Evolutionary conservation across 108 stramenopile genomes (phyloP).

Genomic region (Pelagomonas calceolata): DNA sequence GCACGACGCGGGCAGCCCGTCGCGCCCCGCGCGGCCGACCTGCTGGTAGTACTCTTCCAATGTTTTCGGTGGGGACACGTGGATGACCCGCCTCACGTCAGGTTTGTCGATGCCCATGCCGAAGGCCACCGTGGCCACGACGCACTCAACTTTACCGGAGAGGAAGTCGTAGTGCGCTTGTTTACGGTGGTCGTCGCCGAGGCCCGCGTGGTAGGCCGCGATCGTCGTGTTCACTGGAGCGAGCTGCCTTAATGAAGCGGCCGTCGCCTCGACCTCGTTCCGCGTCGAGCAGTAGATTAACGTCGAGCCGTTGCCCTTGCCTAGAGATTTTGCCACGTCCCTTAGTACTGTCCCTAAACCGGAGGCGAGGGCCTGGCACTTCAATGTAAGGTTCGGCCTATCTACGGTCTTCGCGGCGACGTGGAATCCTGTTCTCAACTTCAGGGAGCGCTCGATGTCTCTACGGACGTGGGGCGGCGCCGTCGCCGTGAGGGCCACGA

Average conservation of each 20-base stretch:
- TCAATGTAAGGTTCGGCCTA: constrained; percentile 71
- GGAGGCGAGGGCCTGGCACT: constrained; percentile 45
- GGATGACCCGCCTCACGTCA: constrained; percentile 70
- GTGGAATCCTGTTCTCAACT: constrained; percentile 33
- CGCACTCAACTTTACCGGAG: constrained; percentile 54
- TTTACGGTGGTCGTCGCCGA: constrained; percentile 39
- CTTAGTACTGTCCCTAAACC: constrained; percentile 27
- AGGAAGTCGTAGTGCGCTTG: constrained; percentile 62
- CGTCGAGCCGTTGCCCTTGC: constrained; percentile 43
- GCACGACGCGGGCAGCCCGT: constrained; percentile 63
- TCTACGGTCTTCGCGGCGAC: constrained; percentile 63
- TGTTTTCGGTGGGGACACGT: constrained; percentile 72
- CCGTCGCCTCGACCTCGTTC: constrained; percentile 39
- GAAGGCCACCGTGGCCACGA: constrained; percentile 90
- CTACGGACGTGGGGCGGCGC: constrained; percentile 69
- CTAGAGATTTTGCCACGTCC: constrained; percentile 34
- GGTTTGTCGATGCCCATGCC: constrained; percentile 96
- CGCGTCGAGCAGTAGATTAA: constrained; percentile 67
- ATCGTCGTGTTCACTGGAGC: background rate
- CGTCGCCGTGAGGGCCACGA: constrained; percentile 84
- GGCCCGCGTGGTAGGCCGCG: constrained; percentile 69
- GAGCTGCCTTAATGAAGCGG: constrained; percentile 9
- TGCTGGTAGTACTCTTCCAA: constrained; percentile 92
- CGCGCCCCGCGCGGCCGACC: constrained; percentile 89
- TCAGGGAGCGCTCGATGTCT: constrained; percentile 53